These are phyloP conservation scores for Conringia planisiliqua DNA, from an alignment of 345 rosid genomes.

Conservation along the genomic window DNA sequence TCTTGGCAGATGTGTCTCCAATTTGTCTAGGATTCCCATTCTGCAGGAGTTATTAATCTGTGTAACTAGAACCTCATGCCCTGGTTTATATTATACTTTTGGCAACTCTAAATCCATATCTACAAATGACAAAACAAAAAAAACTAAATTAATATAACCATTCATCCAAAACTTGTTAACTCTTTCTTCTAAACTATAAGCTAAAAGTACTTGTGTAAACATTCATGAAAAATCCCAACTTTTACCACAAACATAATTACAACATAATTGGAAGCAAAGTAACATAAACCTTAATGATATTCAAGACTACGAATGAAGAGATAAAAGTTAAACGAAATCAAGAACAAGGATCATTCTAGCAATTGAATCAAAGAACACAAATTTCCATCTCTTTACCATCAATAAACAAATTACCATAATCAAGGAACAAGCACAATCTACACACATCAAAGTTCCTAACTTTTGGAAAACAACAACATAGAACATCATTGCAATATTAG, in stretches of 20 bases:
- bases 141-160: too few relatives aligned
- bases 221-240: neutral
- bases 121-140: too few relatives aligned
- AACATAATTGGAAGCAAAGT: neutral
- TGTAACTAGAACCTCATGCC: too few relatives aligned
- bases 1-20: too few relatives aligned
- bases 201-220: too few relatives aligned
- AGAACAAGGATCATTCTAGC: neutral
- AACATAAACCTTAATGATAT: neutral
- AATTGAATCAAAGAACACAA: neutral
- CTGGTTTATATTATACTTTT: too few relatives aligned
- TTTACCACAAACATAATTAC: neutral
- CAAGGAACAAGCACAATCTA: neutral
- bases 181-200: too few relatives aligned
- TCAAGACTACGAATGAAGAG: neutral
- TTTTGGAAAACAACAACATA: neutral
- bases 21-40: too few relatives aligned
- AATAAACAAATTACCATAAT: neutral
- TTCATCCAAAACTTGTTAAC: too few relatives aligned
- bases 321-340: neutral
- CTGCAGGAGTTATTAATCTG: too few relatives aligned
- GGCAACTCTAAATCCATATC: too few relatives aligned
- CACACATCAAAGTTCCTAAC: neutral
- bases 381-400: neutral
- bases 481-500: neutral